Base-by-base conservation (phyloP, 2,329 filamentous ascomycete genomes). In the Curvularia eragrostidis region DNA sequence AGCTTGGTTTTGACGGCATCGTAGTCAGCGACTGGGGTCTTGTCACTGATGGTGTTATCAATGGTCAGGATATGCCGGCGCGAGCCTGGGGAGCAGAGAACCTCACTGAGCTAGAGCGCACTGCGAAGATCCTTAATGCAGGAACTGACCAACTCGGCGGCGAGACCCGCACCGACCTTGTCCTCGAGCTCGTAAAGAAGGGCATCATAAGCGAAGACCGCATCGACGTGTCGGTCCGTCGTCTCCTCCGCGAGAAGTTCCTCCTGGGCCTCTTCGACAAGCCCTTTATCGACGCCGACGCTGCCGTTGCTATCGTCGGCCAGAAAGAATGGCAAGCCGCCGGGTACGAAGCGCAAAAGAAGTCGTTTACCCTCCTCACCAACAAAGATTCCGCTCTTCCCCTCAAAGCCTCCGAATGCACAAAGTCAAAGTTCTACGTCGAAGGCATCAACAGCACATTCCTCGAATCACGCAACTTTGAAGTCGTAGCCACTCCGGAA, bases 131-230 rank as follows among this genome's bases (percentile, higher is more conserved):
- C 7, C 61, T 85, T 1, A 77, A 84, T 7, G 82, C 83, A 0
- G 83, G 83, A 0, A 80, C 79, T 32, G 83, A 85, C 56, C 82
- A 84, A 55, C 79, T 85, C 48, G 83, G 83, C 1, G 83, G 83
- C 10, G 83, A 85, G 63, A 63, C 74, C 3, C 69, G 79, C 0
- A 77, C 81, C 0, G 82, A 85, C 52, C 76, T 85, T 1, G 70
- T 85, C n/a, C 65, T 82, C 2, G 74, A 83, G 53, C 71, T 82
- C 0, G 81, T 83, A 0, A 63, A 76, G 1, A 74, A 77, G 46
- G 79, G 76, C 24, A 65, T 71, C n/a, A 65, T 81, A 12, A 61
- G 75, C 7, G 81, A 84, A 52, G 65, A 68, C 0, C 80, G 82
- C 12, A 67, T 85, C 3, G 78, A 84, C 50, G 52, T 70, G 7